Conservation (phyloP, 306 rosid genomes). For the Clitoria ternatea region DNA sequence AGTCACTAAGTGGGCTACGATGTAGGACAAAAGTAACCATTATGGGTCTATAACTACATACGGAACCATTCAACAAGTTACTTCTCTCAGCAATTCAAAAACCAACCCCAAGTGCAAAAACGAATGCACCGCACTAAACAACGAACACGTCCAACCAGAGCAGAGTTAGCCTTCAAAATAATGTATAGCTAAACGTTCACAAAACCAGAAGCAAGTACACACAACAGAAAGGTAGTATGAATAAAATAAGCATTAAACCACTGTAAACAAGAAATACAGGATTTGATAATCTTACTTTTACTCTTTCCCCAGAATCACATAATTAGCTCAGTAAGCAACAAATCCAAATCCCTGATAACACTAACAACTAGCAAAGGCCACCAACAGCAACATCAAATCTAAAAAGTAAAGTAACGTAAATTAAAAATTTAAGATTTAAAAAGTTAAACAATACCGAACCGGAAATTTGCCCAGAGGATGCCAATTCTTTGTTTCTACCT, state of each 20-base stretch:
- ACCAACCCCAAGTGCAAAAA: not conserved
- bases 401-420: too few relatives aligned
- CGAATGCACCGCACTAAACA: not conserved
- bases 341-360: conserved; percentile 42
- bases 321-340: conserved; percentile 29
- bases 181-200: too few relatives aligned
- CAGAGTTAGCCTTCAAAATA: not conserved
- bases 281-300: conserved; percentile 36
- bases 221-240: conserved; percentile 19
- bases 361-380: conserved; percentile 14
- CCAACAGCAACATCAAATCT: conserved; percentile 15
- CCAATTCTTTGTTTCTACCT: not conserved
- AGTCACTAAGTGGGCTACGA: not conserved
- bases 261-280: conserved; percentile 4
- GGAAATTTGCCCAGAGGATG: conserved; percentile 21
- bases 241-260: conserved; percentile 19
- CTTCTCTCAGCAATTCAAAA: not conserved
- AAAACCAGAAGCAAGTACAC: not conserved
- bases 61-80: not conserved
- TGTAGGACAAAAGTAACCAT: not conserved
- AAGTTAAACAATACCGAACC: conserved; percentile 38
- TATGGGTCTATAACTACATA: not conserved
- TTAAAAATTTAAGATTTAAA: too few relatives aligned
- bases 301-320: conserved; percentile 26
- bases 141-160: not conserved